phyloP scores from a whole-genome alignment of 2,329 filamentous ascomycete genomes.

The Pseudocercospora pini-densiflorae region DNA sequence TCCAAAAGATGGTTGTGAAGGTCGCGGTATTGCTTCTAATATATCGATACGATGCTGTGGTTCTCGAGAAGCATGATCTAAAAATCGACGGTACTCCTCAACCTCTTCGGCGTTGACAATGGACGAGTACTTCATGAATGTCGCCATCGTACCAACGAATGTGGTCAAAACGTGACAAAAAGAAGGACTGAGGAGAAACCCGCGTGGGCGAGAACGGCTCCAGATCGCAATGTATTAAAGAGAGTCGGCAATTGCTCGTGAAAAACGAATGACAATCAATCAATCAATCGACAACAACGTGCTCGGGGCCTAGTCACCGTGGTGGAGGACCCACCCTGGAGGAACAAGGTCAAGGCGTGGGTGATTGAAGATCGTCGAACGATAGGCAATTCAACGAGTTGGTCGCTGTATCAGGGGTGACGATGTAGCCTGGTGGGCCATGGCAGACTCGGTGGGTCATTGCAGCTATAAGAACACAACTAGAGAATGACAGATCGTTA shows the following conservation, averaged over 20 bases:
- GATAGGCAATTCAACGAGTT: conserved; percentile 16
- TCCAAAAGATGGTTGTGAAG: conserved; percentile 28
- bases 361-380: conserved; percentile 20
- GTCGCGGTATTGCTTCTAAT: conserved; percentile 29
- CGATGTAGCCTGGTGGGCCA: conserved; percentile 1
- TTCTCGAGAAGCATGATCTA: conserved; percentile 12
- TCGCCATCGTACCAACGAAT: conserved; percentile 19
- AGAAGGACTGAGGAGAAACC: conserved; percentile 3
- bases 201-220: neutral
- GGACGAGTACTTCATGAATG: conserved; percentile 17
- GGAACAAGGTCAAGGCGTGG: conserved; percentile 11
- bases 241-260: conserved; percentile 9
- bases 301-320: conserved; percentile 2
- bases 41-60: conserved; percentile 14
- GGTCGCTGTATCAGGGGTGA: conserved; percentile 13
- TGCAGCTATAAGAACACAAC: conserved; percentile 5
- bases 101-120: conserved; percentile 20
- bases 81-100: conserved; percentile 13
- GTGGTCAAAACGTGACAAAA: neutral
- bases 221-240: conserved; percentile 8
- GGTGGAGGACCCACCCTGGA: conserved; percentile 9
- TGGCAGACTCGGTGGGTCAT: neutral
- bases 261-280: conserved; percentile 13
- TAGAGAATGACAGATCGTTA: conserved; percentile 7
- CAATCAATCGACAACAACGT: conserved; percentile 13